Evolutionary conservation across 441 rosid genomes (phyloP).

Genomic region (Syzygium syzygioides): DNA sequence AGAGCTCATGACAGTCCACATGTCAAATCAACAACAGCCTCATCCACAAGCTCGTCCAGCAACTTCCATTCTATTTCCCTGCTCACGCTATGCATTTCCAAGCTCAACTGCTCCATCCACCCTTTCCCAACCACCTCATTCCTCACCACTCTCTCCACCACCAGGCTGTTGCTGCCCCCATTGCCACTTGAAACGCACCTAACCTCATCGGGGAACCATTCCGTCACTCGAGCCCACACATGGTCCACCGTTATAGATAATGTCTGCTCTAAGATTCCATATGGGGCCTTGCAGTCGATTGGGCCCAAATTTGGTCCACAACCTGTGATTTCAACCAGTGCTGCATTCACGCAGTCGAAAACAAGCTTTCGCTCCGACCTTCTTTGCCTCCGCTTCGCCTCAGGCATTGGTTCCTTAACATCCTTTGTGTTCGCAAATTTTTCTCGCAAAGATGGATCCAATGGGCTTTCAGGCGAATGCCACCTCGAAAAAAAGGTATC

Average conservation of each 20-base stretch:
- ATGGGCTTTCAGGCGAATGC: conserved; percentile 74
- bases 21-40: conserved; percentile 54
- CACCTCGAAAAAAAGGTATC: conserved; percentile 36
- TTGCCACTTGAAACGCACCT: conserved; percentile 19
- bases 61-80: background rate
- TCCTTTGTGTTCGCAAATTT: conserved; percentile 36
- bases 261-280: conserved; percentile 7
- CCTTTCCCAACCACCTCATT: conserved; percentile 1
- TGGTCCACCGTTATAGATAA: conserved; percentile 34
- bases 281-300: background rate
- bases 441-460: conserved; percentile 62
- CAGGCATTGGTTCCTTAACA: conserved; percentile 42
- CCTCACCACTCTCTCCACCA: conserved; percentile 15
- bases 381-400: conserved; percentile 56
- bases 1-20: conserved; percentile 18
- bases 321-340: conserved; percentile 37
- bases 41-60: conserved; percentile 69
- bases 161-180: conserved; percentile 51
- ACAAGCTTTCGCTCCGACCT: conserved; percentile 58
- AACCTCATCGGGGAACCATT: conserved; percentile 38
- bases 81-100: background rate
- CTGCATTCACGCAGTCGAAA: conserved; percentile 68
- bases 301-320: conserved; percentile 16
- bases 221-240: conserved; percentile 58
- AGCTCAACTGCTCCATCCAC: background rate